Base-by-base conservation (phyloP, 768 basidiomycete genomes). In the Kwoniella newhampshirensis region DNA sequence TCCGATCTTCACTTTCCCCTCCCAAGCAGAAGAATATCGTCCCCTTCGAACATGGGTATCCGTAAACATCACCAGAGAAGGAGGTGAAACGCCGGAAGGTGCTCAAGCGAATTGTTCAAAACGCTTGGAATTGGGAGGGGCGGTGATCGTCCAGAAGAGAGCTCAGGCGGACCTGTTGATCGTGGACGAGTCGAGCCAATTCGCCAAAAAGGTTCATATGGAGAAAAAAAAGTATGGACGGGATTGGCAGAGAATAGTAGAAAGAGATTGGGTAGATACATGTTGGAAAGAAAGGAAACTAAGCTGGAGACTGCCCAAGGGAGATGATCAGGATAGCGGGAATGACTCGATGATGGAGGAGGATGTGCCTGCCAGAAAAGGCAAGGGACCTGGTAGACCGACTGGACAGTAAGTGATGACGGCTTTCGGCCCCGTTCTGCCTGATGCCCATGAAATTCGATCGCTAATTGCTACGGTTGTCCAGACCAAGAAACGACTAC, bases 201-300 rank as follows among this genome's bases (percentile, higher is more conserved):
- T 69, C 41, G 62, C 47, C 21, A 49, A 42, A 15, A 59, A 49
- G 15, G 57, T 66, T 3, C 44, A 47, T 2, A 47, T 27, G 21
- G 67, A 67, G 46, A 65, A 55, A 41, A 35, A 51, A 36, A 60
- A 42, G 26, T 2, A 63, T 55, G 45, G 53, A 3, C 56, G 70
- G 36, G 25, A 48, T 46, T 55, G 57, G 54, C 67, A 68, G 45
- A 62, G 49, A 35, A 39, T 72, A 12, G 68, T 47, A 11, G 63
- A 72, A 60, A 57, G 68, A 40, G 70, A 69, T 48, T 72, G 70
- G 70, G 67, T 72, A 18, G 66, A 69, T 37, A 40, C 32, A 30
- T 65, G 63, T 47, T 23, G 54, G 12, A 62, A 44, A 30, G 32
- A 57, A 12, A 47, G 48, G 36, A 54, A 46, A 43, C 27, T 72